These are phyloP conservation scores for Ceratocystis lukuohia DNA, from an alignment of 2,329 filamentous ascomycete genomes.

Conservation along the genomic window DNA sequence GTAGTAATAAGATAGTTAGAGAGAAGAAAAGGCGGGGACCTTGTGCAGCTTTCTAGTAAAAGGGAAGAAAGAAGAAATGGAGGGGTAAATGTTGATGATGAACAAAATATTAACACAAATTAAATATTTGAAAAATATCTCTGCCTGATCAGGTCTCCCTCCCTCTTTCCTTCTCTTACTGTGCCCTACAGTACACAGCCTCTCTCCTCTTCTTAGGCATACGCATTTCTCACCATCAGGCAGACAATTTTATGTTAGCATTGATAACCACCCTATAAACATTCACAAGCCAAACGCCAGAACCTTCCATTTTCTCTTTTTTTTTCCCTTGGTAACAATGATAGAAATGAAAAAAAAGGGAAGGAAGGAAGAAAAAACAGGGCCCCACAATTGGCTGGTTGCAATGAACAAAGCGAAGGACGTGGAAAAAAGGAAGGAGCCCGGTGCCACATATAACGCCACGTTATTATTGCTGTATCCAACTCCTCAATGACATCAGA, in stretches of 20 bases:
- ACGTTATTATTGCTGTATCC: neutral
- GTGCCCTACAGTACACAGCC: no score
- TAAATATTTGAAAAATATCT: neutral
- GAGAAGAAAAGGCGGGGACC: slow-evolving; percentile 7
- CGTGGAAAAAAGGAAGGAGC: neutral
- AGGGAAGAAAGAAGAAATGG: neutral
- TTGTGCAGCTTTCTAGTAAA: neutral
- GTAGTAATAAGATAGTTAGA: neutral
- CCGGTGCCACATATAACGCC: no score
- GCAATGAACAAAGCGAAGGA: neutral
- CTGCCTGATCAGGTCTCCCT: neutral
- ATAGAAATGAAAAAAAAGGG: neutral
- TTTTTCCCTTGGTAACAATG: neutral
- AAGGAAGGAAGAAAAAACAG: slow-evolving; percentile 6
- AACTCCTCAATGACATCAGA: neutral
- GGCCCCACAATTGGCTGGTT: neutral
- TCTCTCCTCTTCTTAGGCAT: no score
- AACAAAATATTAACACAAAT: neutral
- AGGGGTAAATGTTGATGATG: neutral
- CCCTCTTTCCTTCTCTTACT: no score
- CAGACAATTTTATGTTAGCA: neutral
- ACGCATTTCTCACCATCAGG: neutral
- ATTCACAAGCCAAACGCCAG: neutral
- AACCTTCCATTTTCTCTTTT: slow-evolving; percentile 2
- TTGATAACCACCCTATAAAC: neutral